Evolutionary conservation across 805 yeast species (phyloP), one percentile per base, ranked within the genome.

Genomic region (Maudiozyma saulgeensis): DNA sequence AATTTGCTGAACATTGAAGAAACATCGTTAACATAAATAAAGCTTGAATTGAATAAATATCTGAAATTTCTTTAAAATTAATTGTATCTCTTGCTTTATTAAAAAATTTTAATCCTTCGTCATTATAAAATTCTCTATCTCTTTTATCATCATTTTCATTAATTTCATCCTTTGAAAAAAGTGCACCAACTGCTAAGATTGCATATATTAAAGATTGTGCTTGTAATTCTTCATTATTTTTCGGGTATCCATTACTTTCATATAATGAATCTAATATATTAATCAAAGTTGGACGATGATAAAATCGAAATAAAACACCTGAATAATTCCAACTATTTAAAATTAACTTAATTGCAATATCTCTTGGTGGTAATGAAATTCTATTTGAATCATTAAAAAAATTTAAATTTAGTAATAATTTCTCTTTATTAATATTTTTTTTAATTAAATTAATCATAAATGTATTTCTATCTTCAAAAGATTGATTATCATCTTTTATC

Each of bases 181-280:
- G 69, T 3, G 88, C 86, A 15, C 96, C 96, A 54, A 88, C 87
- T 0, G 96, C 96, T 68, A 89, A 74, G n/a, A 87, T 85, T 0
- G 93, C 79, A 66, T 88, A 88, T 41, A 88, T 80, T 52, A 89
- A 73, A 0, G 96, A 95, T 47, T 87, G 68, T 53, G 87, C 84
- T 56, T 80, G 77, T 52, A 79, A 83, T 61, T 87, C 95, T 51
- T 84, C 76, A 54, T 82, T 81, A 2, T 87, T 80, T 26, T 38
- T 48, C 1, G 53, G 47, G 63, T 81, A 84, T 50, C 78, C 77
- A 58, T 84, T 89, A 9, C 86, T 75, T 42, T 81, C 83, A 65
- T 87, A 88, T 26, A 88, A 68, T 49, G 84, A 78, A 56, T 85
- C 90, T 26, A 88, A 70, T 55, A 85, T 89, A 53, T 79, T 78